These are phyloP conservation scores for Magnaporthales sp. DNA, from an alignment of 2,329 filamentous ascomycete species.

Conservation along the genomic window DNA sequence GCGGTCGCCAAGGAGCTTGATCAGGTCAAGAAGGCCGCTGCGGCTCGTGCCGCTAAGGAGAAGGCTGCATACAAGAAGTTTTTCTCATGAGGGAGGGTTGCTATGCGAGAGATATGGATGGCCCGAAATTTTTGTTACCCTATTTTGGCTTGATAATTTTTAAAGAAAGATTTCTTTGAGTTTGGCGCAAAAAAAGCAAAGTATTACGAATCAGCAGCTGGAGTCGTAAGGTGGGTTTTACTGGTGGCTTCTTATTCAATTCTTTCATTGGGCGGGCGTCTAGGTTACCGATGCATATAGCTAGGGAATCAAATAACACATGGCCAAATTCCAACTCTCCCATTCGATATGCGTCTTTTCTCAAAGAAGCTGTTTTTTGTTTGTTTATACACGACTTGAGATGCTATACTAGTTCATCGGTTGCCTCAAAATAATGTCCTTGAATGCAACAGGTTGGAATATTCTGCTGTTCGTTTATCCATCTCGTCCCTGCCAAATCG, in stretches of 20 bases:
- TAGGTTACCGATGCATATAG: background rate
- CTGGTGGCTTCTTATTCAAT: background rate
- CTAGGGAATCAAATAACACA: background rate
- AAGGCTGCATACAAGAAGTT: constrained; percentile 91
- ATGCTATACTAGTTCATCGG: background rate
- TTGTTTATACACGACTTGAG: background rate
- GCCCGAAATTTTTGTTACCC: background rate
- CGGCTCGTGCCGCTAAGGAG: constrained; percentile 73
- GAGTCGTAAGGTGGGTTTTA: background rate
- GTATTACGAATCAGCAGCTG: background rate
- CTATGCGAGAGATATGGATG: background rate
- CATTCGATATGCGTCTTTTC: background rate
- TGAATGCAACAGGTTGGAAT: background rate
- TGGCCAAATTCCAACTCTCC: background rate
- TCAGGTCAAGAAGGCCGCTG: constrained; percentile 67
- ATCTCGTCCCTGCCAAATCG: background rate
- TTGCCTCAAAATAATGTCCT: background rate
- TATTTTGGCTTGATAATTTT: background rate
- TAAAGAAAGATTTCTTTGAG: background rate
- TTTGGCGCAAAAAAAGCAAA: background rate
- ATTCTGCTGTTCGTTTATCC: background rate
- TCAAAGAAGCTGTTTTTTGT: background rate
- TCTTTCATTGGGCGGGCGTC: background rate
- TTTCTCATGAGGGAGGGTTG: constrained; percentile 56
- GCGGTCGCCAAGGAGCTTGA: constrained; percentile 68